Percentiles rank a stretch among this genome's conserved stretches.
Evolutionary conservation across 352 stramenopile species (phyloP).

Genomic region (Phytophthora aleatoria): DNA sequence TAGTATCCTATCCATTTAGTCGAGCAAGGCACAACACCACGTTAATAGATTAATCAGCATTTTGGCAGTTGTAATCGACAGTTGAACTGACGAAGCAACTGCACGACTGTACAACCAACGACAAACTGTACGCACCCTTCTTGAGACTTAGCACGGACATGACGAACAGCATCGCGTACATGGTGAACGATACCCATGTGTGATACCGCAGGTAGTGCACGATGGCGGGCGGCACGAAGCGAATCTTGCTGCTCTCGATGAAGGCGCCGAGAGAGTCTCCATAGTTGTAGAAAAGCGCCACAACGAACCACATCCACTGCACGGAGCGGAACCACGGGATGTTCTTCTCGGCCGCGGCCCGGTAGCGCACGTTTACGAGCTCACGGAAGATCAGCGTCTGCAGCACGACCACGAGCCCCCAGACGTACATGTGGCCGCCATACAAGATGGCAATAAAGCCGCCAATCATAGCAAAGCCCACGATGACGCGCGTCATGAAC

Average conservation of each 20-base stretch:
- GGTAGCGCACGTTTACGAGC: constrained; percentile 98
- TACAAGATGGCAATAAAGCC: constrained; percentile 78
- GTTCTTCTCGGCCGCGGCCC: constrained; percentile 92
- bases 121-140: constrained; percentile 51
- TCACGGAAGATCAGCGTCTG: constrained; percentile 95
- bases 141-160: constrained; percentile 96
- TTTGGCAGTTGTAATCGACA: not conserved
- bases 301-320: constrained; percentile 98
- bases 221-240: constrained; percentile 74
- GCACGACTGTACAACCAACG: constrained; percentile 14
- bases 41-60: constrained; percentile 4
- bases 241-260: constrained; percentile 85
- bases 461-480: constrained; percentile 80
- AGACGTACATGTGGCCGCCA: constrained; percentile 82
- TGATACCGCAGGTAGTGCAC: constrained; percentile 92
- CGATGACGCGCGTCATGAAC: constrained; percentile 74
- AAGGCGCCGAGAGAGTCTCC: constrained; percentile 87
- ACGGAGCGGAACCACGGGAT: constrained; percentile 98
- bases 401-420: constrained; percentile 83
- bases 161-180: constrained; percentile 96
- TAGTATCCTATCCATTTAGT: constrained; percentile 76
- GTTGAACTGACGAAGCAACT: constrained; percentile 10
- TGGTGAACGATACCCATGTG: constrained; percentile 91
- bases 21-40: constrained; percentile 9
- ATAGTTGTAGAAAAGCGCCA: constrained; percentile 98